Conservation (phyloP, 768 basidiomycete genomes). For the Dioszegia aurantiaca region DNA sequence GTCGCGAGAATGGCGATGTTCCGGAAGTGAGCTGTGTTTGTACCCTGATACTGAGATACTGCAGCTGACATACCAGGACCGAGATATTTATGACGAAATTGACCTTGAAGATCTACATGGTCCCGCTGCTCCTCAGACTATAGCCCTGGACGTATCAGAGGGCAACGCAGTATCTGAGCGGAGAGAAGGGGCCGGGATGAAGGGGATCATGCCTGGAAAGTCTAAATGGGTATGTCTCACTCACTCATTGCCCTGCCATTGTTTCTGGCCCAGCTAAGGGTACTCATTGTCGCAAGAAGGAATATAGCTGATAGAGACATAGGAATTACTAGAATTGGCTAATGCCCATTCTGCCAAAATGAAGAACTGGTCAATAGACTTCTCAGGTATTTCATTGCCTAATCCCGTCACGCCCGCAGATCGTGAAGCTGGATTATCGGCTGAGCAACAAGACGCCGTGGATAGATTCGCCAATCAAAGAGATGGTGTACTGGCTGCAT, state of each 20-base stretch:
- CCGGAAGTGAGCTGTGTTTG: background rate
- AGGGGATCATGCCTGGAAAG: conserved; percentile 37
- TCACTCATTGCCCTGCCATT: background rate
- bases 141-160: conserved; percentile 82
- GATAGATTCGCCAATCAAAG: conserved; percentile 27
- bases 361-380: conserved; percentile 18
- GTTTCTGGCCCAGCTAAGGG: too few species aligned
- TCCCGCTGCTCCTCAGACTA: conserved; percentile 63
- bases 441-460: conserved; percentile 19
- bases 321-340: conserved; percentile 27
- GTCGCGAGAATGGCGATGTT: background rate
- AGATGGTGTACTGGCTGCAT: conserved; percentile 30
- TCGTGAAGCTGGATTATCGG: conserved; percentile 15
- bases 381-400: conserved; percentile 25
- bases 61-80: conserved; percentile 19
- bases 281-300: too few species aligned
- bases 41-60: too few species aligned
- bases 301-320: background rate
- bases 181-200: conserved; percentile 17
- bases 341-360: conserved; percentile 8
- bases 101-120: conserved; percentile 82
- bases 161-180: conserved; percentile 58
- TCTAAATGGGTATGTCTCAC: conserved; percentile 20
- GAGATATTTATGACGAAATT: conserved; percentile 60
- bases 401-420: conserved; percentile 19